phyloP scores from a whole-genome alignment of 179 eudicot species.

The Drosera spatulata region DNA sequence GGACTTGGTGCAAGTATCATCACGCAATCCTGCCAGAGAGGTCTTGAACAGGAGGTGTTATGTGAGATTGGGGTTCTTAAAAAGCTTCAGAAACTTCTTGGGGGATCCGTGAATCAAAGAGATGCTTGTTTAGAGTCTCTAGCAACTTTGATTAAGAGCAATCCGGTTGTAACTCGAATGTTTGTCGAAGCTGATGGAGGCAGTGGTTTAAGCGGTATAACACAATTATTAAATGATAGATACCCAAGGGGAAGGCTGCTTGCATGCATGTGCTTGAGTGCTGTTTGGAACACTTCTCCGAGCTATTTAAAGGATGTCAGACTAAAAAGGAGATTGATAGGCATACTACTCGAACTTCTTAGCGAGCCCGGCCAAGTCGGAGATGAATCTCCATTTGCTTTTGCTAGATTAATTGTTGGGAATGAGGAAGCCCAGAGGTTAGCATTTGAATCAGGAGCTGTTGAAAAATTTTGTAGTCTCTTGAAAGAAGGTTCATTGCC shows the following conservation, averaged over 20 bases:
- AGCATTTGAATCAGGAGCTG: conserved; percentile 71
- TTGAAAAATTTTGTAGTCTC: conserved; percentile 55
- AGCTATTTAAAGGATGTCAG: conserved; percentile 47
- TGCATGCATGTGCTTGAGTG: conserved; percentile 72
- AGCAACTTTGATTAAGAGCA: conserved; percentile 51
- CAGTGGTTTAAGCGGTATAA: conserved; percentile 42
- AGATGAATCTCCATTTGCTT: conserved; percentile 86
- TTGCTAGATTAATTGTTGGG: conserved; percentile 54
- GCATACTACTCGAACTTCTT: conserved; percentile 70
- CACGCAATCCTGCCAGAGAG: conserved; percentile 73
- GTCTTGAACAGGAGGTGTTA: conserved; percentile 56
- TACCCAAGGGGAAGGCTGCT: conserved; percentile 74
- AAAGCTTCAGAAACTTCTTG: conserved; percentile 62
- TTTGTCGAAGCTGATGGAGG: conserved; percentile 62
- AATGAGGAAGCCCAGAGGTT: conserved; percentile 71
- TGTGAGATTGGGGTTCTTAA: conserved; percentile 73
- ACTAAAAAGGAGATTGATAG: conserved; percentile 49
- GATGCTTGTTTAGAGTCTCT: conserved; percentile 91
- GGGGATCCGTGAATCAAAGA: conserved; percentile 72
- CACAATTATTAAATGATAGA: conserved; percentile 67
- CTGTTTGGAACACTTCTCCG: conserved; percentile 53
- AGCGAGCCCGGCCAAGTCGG: conserved; percentile 96
- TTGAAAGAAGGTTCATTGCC: conserved; percentile 34
- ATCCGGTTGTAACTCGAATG: conserved; percentile 44
- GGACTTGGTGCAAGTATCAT: conserved; percentile 94